phyloP scores from a whole-genome alignment of 495 filamentous ascomycete genomes.

The Aspergillus bertholletiae region DNA sequence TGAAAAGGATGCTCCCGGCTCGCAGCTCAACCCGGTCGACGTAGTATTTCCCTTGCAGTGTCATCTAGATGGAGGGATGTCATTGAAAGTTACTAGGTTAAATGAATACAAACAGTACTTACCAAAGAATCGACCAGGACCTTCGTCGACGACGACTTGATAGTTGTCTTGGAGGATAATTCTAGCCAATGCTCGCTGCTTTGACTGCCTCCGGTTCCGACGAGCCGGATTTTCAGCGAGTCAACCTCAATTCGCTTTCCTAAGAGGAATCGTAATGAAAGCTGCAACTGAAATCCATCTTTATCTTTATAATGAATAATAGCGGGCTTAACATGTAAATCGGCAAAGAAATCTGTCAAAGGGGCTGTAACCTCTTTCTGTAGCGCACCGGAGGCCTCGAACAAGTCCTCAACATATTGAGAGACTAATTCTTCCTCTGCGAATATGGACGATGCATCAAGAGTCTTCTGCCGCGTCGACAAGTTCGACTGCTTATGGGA shows the following conservation, averaged over 20 bases:
- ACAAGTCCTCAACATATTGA: constrained; percentile 63
- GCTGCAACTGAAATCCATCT: constrained; percentile 73
- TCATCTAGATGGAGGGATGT: constrained; percentile 34
- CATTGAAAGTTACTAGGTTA: not conserved
- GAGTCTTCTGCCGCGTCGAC: constrained; percentile 30
- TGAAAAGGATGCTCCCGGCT: constrained; percentile 65
- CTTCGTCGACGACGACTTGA: constrained; percentile 38
- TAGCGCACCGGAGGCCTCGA: constrained; percentile 58
- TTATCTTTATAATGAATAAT: constrained; percentile 65
- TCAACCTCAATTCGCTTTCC: constrained; percentile 66
- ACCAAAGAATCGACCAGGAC: constrained; percentile 40
- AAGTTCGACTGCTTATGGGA: constrained; percentile 31
- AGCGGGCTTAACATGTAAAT: constrained; percentile 64
- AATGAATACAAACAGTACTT: constrained; percentile 14
- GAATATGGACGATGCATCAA: constrained; percentile 29
- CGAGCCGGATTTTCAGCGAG: constrained; percentile 62
- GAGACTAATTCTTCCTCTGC: constrained; percentile 53
- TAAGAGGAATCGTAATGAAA: constrained; percentile 70
- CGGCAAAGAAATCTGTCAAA: constrained; percentile 68
- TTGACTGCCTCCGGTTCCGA: constrained; percentile 30
- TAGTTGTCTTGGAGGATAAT: constrained; percentile 22
- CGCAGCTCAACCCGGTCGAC: constrained; percentile 69
- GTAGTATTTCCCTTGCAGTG: constrained; percentile 71
- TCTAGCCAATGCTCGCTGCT: constrained; percentile 44
- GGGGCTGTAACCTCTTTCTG: constrained; percentile 63